Evolutionary conservation across 2,329 filamentous ascomycete species (phyloP).

Genomic region (Daldinia sp.): DNA sequence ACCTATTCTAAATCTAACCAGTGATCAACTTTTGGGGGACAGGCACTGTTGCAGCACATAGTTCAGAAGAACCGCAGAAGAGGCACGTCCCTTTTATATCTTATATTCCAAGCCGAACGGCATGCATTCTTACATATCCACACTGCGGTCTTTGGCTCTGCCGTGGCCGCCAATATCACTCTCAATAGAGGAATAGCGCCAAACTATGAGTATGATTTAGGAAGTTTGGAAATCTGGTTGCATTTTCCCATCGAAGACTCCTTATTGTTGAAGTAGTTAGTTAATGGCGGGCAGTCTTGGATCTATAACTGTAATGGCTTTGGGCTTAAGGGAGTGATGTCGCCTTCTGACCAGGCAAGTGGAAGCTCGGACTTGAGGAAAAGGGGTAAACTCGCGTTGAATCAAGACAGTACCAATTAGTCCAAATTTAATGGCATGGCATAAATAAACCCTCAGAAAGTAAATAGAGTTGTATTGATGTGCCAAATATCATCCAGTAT

Average conservation of each 20-base stretch:
- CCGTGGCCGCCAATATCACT: background rate
- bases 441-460: too few relatives aligned
- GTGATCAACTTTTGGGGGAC: background rate
- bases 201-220: background rate
- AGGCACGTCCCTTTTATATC: background rate
- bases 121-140: background rate
- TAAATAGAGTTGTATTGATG: too few relatives aligned
- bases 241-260: background rate
- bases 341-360: background rate
- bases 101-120: background rate
- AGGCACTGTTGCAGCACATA: background rate
- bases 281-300: background rate
- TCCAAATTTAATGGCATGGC: too few relatives aligned
- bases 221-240: background rate
- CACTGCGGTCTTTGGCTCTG: background rate
- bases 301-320: background rate
- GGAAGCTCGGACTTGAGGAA: background rate
- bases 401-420: too few relatives aligned
- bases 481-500: background rate
- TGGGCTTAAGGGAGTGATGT: background rate
- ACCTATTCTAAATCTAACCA: background rate
- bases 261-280: background rate
- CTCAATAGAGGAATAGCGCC: background rate
- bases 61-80: background rate
- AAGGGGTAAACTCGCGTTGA: too few relatives aligned